A percentile compares a stretch with the other conserved stretches of the same genome.
Evolutionary conservation across 441 rosid species (phyloP).

Genomic region (Kokia cookei): DNA sequence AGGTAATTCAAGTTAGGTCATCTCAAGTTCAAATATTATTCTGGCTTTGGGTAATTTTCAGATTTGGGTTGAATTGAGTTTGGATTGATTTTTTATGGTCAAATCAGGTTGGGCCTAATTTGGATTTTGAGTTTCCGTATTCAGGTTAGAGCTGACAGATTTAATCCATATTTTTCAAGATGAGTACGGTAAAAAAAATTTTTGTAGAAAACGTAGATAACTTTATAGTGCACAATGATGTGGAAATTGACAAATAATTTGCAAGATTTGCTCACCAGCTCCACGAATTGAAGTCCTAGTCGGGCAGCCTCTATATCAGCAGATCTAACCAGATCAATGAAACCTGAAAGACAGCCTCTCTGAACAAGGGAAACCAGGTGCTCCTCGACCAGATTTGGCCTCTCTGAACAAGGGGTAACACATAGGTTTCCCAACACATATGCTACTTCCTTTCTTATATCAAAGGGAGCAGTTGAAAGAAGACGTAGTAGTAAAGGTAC

Average conservation of each 20-base stretch:
- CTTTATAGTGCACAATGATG: not conserved
- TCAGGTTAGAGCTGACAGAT: not conserved
- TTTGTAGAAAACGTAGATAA: not conserved
- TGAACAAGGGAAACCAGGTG: slow-evolving; percentile 68
- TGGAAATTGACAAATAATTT: not conserved
- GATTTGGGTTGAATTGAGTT: too few relatives aligned
- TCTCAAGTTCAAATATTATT: too few relatives aligned
- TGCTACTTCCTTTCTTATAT: slow-evolving; percentile 85
- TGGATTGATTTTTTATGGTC: too few relatives aligned
- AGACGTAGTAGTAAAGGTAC: slow-evolving; percentile 59
- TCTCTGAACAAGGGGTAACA: slow-evolving; percentile 66
- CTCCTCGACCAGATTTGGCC: slow-evolving; percentile 66
- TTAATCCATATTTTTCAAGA: not conserved
- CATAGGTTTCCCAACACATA: slow-evolving; percentile 90
- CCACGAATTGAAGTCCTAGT: slow-evolving; percentile 91
- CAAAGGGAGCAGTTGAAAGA: slow-evolving; percentile 75
- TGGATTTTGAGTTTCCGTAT: too few relatives aligned
- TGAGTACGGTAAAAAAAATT: not conserved
- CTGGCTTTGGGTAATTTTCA: too few relatives aligned
- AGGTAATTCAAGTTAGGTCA: too few relatives aligned
- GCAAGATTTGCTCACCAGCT: slow-evolving; percentile 68
- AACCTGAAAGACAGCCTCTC: slow-evolving; percentile 80
- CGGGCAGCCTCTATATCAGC: slow-evolving; percentile 82
- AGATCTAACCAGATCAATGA: slow-evolving; percentile 75
- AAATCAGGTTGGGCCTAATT: too few relatives aligned